These are phyloP conservation scores for Neofusicoccum parvum DNA, from an alignment of 2,329 filamentous ascomycete genomes.

Conservation along the genomic window DNA sequence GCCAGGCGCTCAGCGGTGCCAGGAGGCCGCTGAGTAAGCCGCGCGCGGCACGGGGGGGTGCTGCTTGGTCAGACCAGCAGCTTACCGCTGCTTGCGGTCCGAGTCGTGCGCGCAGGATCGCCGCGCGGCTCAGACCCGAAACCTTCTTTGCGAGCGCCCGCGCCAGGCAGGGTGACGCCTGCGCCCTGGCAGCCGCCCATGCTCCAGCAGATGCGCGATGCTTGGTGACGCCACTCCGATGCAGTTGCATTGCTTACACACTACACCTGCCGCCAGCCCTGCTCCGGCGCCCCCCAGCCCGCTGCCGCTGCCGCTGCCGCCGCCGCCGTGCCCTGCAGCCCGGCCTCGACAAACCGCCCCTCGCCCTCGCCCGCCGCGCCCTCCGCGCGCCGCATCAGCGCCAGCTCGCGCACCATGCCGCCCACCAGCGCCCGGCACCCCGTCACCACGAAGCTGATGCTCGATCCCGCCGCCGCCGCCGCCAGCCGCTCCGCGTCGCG, in stretches of 20 bases:
- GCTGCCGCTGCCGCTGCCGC: neutral
- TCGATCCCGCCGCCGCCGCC: constrained; percentile 34
- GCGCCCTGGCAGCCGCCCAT: constrained; percentile 4
- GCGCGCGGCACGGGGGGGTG: too few relatives aligned
- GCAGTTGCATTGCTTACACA: constrained; percentile 15
- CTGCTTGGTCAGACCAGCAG: constrained; percentile 9
- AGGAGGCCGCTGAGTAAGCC: constrained; percentile 4
- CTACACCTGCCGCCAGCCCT: constrained; percentile 7
- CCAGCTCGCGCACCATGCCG: constrained; percentile 37
- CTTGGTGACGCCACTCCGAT: constrained; percentile 17
- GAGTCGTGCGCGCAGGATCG: neutral
- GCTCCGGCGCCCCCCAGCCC: neutral
- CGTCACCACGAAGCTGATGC: constrained; percentile 34
- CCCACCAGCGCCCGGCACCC: constrained; percentile 34
- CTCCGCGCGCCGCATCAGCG: constrained; percentile 37
- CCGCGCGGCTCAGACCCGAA: constrained; percentile 6
- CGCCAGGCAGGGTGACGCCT: too few relatives aligned
- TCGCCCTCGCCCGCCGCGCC: constrained; percentile 34
- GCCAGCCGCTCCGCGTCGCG: constrained; percentile 36
- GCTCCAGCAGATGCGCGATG: neutral
- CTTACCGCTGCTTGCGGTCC: constrained; percentile 1
- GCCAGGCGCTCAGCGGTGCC: too few relatives aligned
- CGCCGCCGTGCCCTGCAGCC: constrained; percentile 1
- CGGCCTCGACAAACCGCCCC: constrained; percentile 38
- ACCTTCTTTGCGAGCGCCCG: neutral